Evolutionary conservation across 495 filamentous ascomycete species (phyloP), one percentile per base, ranked within the genome.

Genomic region (Recurvomyces mirabilis): DNA sequence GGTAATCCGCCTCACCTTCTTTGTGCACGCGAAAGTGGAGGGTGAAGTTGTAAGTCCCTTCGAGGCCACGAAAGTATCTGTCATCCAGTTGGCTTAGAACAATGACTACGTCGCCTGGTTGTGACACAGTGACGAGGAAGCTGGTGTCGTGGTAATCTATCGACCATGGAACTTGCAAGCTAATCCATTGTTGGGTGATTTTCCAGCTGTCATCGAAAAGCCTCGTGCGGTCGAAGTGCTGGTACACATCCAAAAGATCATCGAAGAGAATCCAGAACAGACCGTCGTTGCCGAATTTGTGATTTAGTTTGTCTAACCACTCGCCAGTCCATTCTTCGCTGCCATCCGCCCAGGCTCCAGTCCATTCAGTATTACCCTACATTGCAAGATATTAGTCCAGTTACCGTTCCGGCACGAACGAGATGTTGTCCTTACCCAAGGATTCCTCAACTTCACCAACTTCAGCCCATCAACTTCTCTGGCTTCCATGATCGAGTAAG

Each of bases 321-420:
- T 93, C 78, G 0, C 82, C 66, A 2, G 84, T 94, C 84, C 88
- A 94, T 62, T 94, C 80, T 52, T 87, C 84, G 7, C 81, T 87
- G 12, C 88, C 86, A 57, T 93, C 84, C 13, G 47, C 51, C 61
- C 61, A 62, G 2, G 46, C 44, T 10, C 61, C 60, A 7, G 30
- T 54, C 60, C 86, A 91, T 3, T 84, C 61, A 5, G 33, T 36
- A 18, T 36, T 36, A 24, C 88, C 94, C n/a, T n/a, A n/a, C n/a
- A n/a, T n/a, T n/a, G n/a, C n/a, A n/a, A n/a, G n/a, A n/a, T n/a
- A n/a, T n/a, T n/a, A n/a, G n/a, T n/a, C n/a, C n/a, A n/a, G n/a
- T n/a, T n/a, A n/a, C n/a, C n/a, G n/a, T n/a, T n/a, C n/a, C n/a
- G n/a, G n/a, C n/a, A n/a, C n/a, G n/a, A n/a, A n/a, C n/a, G n/a